A percentile compares a stretch with the other conserved stretches of the same genome.
These are phyloP conservation scores for Penicillium cosmopolitanum DNA, from an alignment of 495 filamentous ascomycete genomes.

Conservation along the genomic window DNA sequence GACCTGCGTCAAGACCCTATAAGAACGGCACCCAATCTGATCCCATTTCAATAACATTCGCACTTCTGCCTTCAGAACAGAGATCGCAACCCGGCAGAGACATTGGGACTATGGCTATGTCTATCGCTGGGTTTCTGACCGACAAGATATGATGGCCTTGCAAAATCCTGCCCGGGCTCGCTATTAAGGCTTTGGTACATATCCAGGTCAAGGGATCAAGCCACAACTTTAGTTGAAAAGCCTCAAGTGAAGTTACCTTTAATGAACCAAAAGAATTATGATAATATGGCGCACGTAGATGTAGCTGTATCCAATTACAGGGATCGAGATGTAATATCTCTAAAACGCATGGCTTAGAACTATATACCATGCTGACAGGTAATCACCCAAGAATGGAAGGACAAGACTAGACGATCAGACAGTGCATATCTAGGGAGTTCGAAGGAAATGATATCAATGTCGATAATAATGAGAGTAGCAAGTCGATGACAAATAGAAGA, in stretches of 20 bases:
- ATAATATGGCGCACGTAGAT: neutral
- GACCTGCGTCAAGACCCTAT: too few species aligned
- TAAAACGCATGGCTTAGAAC: too few species aligned
- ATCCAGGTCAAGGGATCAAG: too few species aligned
- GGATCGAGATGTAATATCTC: too few species aligned
- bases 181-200: too few species aligned
- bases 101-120: neutral
- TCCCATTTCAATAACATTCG: neutral
- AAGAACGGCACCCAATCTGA: neutral
- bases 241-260: neutral
- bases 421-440: too few species aligned
- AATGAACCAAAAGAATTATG: neutral
- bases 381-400: too few species aligned
- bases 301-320: neutral
- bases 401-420: too few species aligned
- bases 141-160: neutral
- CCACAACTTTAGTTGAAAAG: too few species aligned
- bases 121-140: neutral
- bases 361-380: too few species aligned
- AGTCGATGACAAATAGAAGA: neutral
- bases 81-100: neutral
- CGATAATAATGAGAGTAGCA: neutral
- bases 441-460: too few species aligned
- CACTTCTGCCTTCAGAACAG: neutral
- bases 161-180: neutral